Evolutionary conservation across 306 rosid species (phyloP).

Genomic region (Myrica gale): DNA sequence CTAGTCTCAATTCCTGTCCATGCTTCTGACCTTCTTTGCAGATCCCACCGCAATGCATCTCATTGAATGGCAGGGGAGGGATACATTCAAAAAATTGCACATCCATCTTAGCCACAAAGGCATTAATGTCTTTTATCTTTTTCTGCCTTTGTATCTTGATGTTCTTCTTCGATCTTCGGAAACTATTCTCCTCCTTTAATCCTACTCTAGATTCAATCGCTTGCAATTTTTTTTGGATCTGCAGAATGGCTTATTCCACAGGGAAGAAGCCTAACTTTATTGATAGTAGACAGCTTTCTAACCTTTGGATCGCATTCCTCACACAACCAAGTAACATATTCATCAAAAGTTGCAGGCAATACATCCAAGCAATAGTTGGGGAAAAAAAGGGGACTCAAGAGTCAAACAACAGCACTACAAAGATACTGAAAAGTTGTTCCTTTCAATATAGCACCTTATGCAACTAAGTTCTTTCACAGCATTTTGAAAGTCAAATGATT

Average conservation of each 20-base stretch:
- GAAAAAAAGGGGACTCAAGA: not conserved
- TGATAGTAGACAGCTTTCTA: constrained; percentile 24
- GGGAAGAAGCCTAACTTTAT: constrained; percentile 15
- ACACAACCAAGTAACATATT: constrained; percentile 65
- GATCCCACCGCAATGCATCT: constrained; percentile 21
- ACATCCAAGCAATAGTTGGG: constrained; percentile 60
- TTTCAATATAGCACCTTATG: not conserved
- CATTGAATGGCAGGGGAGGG: constrained; percentile 26
- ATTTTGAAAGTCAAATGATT: not conserved
- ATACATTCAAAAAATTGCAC: constrained; percentile 1
- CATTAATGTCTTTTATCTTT: constrained; percentile 12
- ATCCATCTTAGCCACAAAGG: constrained; percentile 18
- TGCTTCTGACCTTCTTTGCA: constrained; percentile 13
- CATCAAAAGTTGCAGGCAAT: constrained; percentile 32
- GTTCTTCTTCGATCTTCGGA: constrained; percentile 22
- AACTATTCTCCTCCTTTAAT: not conserved
- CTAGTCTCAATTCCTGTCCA: constrained; percentile 15
- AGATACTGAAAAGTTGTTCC: not conserved
- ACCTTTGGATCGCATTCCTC: constrained; percentile 54
- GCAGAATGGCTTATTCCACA: not conserved
- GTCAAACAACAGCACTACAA: constrained; percentile 9
- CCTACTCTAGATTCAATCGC: constrained; percentile 14
- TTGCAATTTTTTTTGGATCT: constrained; percentile 18
- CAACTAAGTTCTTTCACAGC: not conserved
- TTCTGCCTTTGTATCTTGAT: not conserved